phyloP scores from a whole-genome alignment of 202 grass and related monocot genomes.

The Setaria italica region DNA sequence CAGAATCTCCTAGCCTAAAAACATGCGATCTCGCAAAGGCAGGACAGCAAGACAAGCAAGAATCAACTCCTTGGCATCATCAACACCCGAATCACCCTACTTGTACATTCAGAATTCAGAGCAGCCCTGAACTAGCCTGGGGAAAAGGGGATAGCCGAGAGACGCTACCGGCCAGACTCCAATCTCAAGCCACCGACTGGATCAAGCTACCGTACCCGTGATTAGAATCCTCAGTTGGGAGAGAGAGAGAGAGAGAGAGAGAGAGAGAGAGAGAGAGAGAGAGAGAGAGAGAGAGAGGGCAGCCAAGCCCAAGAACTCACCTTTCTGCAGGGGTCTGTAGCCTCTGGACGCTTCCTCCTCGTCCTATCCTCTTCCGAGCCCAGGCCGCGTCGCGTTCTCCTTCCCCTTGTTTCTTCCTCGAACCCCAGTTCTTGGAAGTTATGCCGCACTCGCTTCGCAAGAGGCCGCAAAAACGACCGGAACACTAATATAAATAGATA shows the following conservation, averaged over 20 bases:
- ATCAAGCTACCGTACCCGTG: background rate
- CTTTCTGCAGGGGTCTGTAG: conserved; percentile 22
- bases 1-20: background rate
- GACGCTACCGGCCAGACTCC: background rate
- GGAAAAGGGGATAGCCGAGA: background rate
- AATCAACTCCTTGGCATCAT: background rate
- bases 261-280: background rate
- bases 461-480: conserved; percentile 12
- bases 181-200: background rate
- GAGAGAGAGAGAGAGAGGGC: background rate
- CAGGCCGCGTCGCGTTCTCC: background rate
- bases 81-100: background rate
- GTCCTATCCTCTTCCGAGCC: background rate
- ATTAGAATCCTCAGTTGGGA: background rate
- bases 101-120: background rate
- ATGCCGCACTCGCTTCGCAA: conserved; percentile 22
- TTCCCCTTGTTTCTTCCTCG: background rate
- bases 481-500: too few species aligned
- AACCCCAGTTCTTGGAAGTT: conserved; percentile 43
- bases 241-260: background rate
- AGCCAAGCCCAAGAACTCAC: conserved; percentile 29
- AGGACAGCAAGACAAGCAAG: background rate
- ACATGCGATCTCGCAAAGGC: background rate
- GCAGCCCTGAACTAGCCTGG: background rate
- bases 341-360: conserved; percentile 18